Percentiles rank a stretch among this genome's conserved stretches.
These are phyloP conservation scores for Diaporthe sp. DNA, from an alignment of 2,329 filamentous ascomycete genomes.

Conservation along the genomic window DNA sequence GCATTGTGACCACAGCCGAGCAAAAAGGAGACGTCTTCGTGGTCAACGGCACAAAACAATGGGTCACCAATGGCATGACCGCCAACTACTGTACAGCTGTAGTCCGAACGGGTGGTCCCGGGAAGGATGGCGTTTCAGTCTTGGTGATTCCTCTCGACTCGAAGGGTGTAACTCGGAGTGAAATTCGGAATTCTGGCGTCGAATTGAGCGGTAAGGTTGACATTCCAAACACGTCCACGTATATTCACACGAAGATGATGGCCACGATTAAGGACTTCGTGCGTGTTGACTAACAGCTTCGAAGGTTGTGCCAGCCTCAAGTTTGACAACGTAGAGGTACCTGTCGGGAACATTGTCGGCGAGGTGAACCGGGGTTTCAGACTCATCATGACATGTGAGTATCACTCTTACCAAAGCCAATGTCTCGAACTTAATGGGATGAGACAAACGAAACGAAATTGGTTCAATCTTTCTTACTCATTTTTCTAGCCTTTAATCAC, in stretches of 20 bases:
- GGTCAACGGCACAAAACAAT: conserved; percentile 73
- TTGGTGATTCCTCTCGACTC: conserved; percentile 63
- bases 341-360: not conserved
- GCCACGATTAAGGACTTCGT: not conserved
- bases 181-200: conserved; percentile 72
- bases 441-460: not conserved
- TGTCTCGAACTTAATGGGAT: not conserved
- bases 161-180: conserved; percentile 61
- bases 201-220: conserved; percentile 54
- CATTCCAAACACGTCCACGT: not conserved
- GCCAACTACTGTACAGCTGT: conserved; percentile 71
- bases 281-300: not conserved
- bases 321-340: conserved; percentile 21
- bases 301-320: conserved; percentile 3
- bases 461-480: not conserved
- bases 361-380: not conserved
- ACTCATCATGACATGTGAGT: conserved; percentile 24
- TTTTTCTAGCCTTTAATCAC: conserved; percentile 66
- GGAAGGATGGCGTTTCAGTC: conserved; percentile 63
- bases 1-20: conserved; percentile 51
- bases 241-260: not conserved
- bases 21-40: conserved; percentile 60
- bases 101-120: conserved; percentile 66
- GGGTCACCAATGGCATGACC: conserved; percentile 72
- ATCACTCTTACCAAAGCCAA: not conserved